Base-by-base conservation (phyloP, 345 rosid species). In the Bruguiera gymnorhiza region DNA sequence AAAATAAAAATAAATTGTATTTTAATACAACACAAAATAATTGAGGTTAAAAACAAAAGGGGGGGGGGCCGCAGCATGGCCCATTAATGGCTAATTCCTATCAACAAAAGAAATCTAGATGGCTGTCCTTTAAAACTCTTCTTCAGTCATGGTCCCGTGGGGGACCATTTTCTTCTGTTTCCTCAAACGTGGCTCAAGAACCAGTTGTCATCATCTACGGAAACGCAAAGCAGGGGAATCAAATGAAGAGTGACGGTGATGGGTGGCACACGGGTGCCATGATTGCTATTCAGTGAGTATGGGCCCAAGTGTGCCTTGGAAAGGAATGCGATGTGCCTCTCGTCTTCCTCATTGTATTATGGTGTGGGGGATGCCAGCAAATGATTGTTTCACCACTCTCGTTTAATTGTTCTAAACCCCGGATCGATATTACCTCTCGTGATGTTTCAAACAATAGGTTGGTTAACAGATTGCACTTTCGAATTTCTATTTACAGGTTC, bases 91-190 rank as follows among this genome's bases (percentile, higher is more conserved):
- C 7, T 32, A 32, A 64, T 51, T 46, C 50, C 29, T 18, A 27
- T 51, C 32, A 65, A 3, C 6, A 29, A 29, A 65, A 58, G 29
- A 39, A 62, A 54, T 15, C 36, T 30, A 27, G 54, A 63, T 68
- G 23, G 63, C 16, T 30, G 18, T 30, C 59, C 23, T 50, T 65
- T 37, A 34, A 29, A 50, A 8, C 10, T 29, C 65, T 27, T 50
- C 23, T 4, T 56, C 1, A 0, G 60, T 65, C 60, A 55, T 36
- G 75, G 73, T 60, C 76, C 74, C 70, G 46, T 24, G 3, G 6
- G 74, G 74, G 73, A 68, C 76, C 76, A 63, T 67, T 32, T 8
- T 65, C 32, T 32, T 66, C 59, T 46, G 73, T 57, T 72, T 67
- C 21, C 75, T 65, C 53, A 62, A 52, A 62, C 63, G 63, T 51